Evolutionary conservation across 2,329 filamentous ascomycete genomes (phyloP), one percentile per base, ranked within the genome.

Genomic region (Cladobotryum protrusum): DNA sequence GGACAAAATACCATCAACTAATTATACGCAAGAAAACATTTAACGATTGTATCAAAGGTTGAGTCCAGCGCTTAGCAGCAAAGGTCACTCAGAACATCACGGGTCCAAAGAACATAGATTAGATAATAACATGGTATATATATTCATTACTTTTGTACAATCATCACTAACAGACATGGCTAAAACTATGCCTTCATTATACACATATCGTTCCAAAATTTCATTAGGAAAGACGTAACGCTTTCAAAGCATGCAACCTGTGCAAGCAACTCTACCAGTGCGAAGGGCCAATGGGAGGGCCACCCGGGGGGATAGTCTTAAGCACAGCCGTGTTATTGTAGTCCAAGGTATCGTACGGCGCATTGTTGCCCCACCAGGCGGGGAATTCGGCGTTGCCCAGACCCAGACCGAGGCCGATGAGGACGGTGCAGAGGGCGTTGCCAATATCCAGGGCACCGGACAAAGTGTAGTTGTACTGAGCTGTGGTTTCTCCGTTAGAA

Each of bases 361-460:
- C 57, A 5, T 42, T 50, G 9, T 56, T 60, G 9, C 74, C 74
- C 75, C 75, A 78, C 75, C 79, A 83, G 0, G 59, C 50, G 0
- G 77, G 73, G 50, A 79, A 66, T 0, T 61, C 48, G 5, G 69
- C 67, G 48, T 65, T 63, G 39, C 73, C 76, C 58, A 77, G 64
- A 43, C 69, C 69, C 40, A 79, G 67, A 34, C 70, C 67, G 18
- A 79, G 62, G n/a, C 58, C 60, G 55, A 78, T 75, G 39, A 82
- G 70, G 34, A 82, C 61, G 43, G 82, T 74, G 29, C 76, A 74
- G n/a, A 83, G 60, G 1, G 76, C 77, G 1, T 81, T 73, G n/a
- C 78, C 80, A 37, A 77, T 74, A 46, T 82, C 79, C 37, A 83
- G 68, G 2, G 75, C 78, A 0, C 79, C 79, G 9, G 79, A 81